Evolutionary conservation across 805 yeast genomes (phyloP).

Genomic region (Hanseniaspora lachancei): DNA sequence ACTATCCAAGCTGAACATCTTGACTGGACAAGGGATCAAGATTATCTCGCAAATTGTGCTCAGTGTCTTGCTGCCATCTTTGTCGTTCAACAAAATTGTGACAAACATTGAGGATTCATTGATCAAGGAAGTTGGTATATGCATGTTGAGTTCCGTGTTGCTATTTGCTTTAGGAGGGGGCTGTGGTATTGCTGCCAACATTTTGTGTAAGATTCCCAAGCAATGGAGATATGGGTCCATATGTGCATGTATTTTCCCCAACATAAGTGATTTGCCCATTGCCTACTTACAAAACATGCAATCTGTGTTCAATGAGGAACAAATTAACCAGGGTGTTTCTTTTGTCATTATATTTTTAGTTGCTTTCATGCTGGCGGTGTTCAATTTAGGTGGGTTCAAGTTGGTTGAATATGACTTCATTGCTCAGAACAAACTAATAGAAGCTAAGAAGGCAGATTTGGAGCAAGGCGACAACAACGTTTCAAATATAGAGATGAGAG

Average conservation of each 20-base stretch:
- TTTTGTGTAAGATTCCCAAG: conserved; percentile 39
- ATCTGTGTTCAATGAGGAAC: conserved; percentile 40
- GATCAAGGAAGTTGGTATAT: conserved; percentile 56
- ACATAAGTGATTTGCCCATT: conserved; percentile 64
- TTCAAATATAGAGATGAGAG: conserved; percentile 8
- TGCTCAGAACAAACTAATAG: conserved; percentile 17
- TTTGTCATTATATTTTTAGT: conserved; percentile 68
- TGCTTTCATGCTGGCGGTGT: conserved; percentile 49
- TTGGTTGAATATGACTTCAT: conserved; percentile 58
- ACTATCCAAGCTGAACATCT: conserved; percentile 44
- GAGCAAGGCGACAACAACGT: conserved; percentile 16
- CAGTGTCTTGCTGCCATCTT: conserved; percentile 50
- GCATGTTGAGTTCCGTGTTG: conserved; percentile 39
- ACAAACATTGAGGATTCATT: conserved; percentile 47
- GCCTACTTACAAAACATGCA: conserved; percentile 62
- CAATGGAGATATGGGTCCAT: conserved; percentile 61
- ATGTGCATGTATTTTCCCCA: conserved; percentile 59
- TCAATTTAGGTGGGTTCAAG: conserved; percentile 63
- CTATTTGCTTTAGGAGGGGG: conserved; percentile 39
- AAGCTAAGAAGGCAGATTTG: conserved; percentile 17
- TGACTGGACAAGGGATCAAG: conserved; percentile 49
- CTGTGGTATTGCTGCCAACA: conserved; percentile 30
- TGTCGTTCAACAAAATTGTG: conserved; percentile 52
- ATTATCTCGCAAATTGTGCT: conserved; percentile 54
- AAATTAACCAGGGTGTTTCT: conserved; percentile 68